These are phyloP conservation scores for Entomortierella parvispora DNA, from an alignment of 192 early-diverging fungal species.

Conservation along the genomic window DNA sequence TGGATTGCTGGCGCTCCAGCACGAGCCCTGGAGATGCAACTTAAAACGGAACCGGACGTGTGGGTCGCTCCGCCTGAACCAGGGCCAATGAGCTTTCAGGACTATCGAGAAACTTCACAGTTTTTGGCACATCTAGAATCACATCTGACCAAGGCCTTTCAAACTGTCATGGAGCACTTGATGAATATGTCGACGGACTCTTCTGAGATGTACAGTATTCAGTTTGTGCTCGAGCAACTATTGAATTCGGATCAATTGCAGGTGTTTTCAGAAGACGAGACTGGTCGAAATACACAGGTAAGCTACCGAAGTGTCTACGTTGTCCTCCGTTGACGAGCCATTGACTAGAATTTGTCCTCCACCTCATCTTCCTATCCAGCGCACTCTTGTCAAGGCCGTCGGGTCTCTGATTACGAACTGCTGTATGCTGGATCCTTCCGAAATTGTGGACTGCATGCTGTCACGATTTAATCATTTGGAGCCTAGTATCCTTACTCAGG, in stretches of 20 bases:
- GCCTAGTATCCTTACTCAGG: background rate
- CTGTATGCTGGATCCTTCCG: slow-evolving; percentile 9
- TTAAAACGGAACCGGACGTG: background rate
- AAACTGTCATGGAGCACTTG: background rate
- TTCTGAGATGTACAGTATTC: too few relatives aligned
- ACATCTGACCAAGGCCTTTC: background rate
- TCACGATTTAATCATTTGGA: slow-evolving; percentile 22
- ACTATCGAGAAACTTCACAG: too few relatives aligned
- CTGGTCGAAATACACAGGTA: too few relatives aligned
- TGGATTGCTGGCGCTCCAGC: background rate
- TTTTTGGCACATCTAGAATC: background rate
- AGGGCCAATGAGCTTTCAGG: too few relatives aligned
- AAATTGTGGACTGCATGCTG: slow-evolving; percentile 10
- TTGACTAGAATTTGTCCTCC: slow-evolving; percentile 3
- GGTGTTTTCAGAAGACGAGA: too few relatives aligned
- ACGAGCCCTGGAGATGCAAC: background rate
- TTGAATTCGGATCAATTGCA: background rate
- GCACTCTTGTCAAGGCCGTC: background rate
- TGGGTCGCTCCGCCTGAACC: background rate
- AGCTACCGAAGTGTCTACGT: too few relatives aligned
- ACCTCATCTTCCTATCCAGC: background rate
- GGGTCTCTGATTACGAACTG: slow-evolving; percentile 7
- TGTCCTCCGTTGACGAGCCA: too few relatives aligned
- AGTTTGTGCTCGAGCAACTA: too few relatives aligned
- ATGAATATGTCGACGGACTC: background rate